Base-by-base conservation (phyloP, 2,329 filamentous ascomycete genomes). In the Pestalotiopsis sp. region DNA sequence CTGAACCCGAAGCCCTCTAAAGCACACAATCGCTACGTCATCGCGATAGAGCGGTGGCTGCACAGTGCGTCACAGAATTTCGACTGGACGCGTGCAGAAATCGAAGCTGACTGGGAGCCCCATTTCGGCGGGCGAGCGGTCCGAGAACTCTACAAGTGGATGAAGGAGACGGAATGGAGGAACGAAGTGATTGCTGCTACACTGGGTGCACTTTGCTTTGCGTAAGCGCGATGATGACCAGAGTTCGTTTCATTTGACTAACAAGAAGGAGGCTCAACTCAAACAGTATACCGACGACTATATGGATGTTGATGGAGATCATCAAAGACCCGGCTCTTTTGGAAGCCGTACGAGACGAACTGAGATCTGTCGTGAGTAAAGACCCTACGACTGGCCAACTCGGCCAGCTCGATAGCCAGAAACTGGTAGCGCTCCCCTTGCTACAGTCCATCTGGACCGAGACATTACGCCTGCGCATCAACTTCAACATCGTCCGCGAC, bases 281-380 rank as follows among this genome's bases (percentile, higher is more conserved):
- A 5, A 79, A 79, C 59, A 72, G 74, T 0, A 70, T 80, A 4
- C 78, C 78, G 0, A 72, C 77, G 0, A 70, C 74, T 4, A 71
- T 71, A 0, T 80, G 78, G 78, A 66, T 68, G 1, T 31, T 80
- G 2, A 75, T 79, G 41, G 75, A 79, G 31, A 40, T 77, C 2
- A 67, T 76, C 20, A 65, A 70, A 49, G 76, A 79, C 27, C 68
- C 65, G 7, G 14, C 49, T 1, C 69, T 80, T 0, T 68, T 76
- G 2, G 13, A 61, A 2, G 71, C 68, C 2, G 56, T 77, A 4
- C 72, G 75, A 2, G 67, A 66, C 1, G 78, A 79, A 64, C 69
- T 72, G 17, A 9, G 20, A 0, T n/a, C 69, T 4, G 72, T 70
- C 1, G 41, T 71, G 6, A n/a, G 12, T 1, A 7, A 40, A 1